phyloP scores from a whole-genome alignment of 371 early-diverging fungal species.

The Mortierella sp. region DNA sequence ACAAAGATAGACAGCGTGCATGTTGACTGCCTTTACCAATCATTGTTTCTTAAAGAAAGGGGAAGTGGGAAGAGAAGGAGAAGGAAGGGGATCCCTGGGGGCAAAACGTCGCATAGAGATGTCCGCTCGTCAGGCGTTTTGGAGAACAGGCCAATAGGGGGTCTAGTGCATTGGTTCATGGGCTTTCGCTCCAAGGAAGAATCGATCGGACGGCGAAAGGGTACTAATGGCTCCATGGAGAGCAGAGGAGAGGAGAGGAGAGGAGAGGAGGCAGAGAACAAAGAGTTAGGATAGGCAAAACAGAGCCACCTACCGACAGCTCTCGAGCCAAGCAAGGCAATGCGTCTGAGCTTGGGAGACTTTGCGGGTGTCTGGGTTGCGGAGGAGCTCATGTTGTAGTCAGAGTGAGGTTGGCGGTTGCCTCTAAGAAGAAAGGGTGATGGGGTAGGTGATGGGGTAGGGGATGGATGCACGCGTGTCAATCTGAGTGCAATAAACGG shows the following conservation, averaged over 20 bases:
- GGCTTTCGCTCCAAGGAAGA: background rate
- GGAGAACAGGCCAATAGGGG: background rate
- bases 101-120: background rate
- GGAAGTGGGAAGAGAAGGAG: background rate
- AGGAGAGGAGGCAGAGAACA: background rate
- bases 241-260: background rate
- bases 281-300: background rate
- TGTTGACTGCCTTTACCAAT: too few relatives aligned
- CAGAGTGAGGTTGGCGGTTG: background rate
- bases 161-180: background rate
- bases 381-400: conserved; percentile 27
- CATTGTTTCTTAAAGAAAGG: background rate
- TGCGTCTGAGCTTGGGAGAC: conserved; percentile 67
- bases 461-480: too few relatives aligned
- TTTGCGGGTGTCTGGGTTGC: conserved; percentile 44
- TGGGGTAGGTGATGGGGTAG: background rate
- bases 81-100: background rate
- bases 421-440: background rate
- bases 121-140: background rate
- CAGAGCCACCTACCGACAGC: conserved; percentile 78
- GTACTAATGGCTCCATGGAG: too few relatives aligned
- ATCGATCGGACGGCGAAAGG: too few relatives aligned
- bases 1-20: too few relatives aligned
- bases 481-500: background rate
- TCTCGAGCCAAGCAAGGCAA: conserved; percentile 84